Percentiles rank a stretch among this genome's conserved stretches.
These are phyloP conservation scores for Myxozyma vanderwaltii DNA, from an alignment of 805 yeast species.

Conservation along the genomic window DNA sequence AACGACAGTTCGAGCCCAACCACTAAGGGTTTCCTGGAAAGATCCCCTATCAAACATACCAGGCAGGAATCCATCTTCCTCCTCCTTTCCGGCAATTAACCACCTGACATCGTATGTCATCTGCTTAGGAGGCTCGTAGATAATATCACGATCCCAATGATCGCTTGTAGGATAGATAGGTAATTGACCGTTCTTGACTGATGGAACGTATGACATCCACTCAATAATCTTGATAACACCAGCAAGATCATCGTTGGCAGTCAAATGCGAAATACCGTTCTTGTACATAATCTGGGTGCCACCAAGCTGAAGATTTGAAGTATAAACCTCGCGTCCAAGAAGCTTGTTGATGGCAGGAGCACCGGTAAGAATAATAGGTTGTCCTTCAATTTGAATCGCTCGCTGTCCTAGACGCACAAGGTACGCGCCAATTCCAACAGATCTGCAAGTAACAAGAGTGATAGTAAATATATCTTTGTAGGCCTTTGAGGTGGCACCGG, in stretches of 20 bases:
- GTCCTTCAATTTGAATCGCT: conserved; percentile 98
- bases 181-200: conserved; percentile 83
- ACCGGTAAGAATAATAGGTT: conserved; percentile 97
- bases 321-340: conserved; percentile 94
- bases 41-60: conserved; percentile 93
- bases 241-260: conserved; percentile 94
- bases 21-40: conserved; percentile 93
- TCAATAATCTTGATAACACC: conserved; percentile 93
- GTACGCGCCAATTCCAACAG: conserved; percentile 99
- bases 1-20: conserved; percentile 99
- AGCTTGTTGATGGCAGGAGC: conserved; percentile 98
- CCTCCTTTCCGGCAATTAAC: conserved; percentile 83
- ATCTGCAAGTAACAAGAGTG: conserved; percentile 98
- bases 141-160: conserved; percentile 92
- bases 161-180: conserved; percentile 81
- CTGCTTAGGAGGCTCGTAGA: conserved; percentile 68
- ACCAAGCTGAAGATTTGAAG: conserved; percentile 96
- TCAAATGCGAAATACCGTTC: conserved; percentile 97
- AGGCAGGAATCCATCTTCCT: conserved; percentile 63
- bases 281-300: conserved; percentile 99
- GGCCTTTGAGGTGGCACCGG: conserved; percentile 98
- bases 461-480: conserved; percentile 96
- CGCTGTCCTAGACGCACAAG: conserved; percentile 97
- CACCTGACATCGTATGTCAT: conserved; percentile 90
- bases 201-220: conserved; percentile 95